These are phyloP conservation scores for Sarocladium strictum DNA, from an alignment of 2,329 filamentous ascomycete species.

Conservation along the genomic window DNA sequence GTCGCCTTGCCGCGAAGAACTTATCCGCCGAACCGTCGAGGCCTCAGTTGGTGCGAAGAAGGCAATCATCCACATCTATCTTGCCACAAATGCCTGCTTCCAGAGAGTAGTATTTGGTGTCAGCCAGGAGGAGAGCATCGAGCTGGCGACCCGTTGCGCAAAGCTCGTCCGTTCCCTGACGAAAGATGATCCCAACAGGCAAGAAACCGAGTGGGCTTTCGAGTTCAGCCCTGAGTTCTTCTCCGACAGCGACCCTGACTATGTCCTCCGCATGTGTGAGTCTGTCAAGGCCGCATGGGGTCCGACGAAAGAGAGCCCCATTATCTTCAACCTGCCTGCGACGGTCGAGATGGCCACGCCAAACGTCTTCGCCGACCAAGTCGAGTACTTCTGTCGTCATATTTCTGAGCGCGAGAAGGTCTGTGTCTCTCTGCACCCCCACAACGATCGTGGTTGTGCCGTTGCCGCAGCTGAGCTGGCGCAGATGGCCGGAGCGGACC, in stretches of 20 bases:
- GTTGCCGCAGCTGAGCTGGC: conserved; percentile 86
- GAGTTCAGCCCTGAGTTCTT: conserved; percentile 86
- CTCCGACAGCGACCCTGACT: conserved; percentile 83
- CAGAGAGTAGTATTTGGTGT: conserved; percentile 85
- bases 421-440: conserved; percentile 83
- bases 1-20: conserved; percentile 83
- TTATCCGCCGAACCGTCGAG: conserved; percentile 85
- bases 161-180: conserved; percentile 84
- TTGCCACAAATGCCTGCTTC: conserved; percentile 95
- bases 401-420: conserved; percentile 83
- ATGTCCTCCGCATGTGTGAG: conserved; percentile 76
- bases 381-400: conserved; percentile 89
- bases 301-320: conserved; percentile 68
- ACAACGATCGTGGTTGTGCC: conserved; percentile 90
- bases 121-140: conserved; percentile 73
- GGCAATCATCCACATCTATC: conserved; percentile 90
- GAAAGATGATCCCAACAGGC: conserved; percentile 61
- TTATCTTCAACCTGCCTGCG: conserved; percentile 96
- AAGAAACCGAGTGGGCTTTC: conserved; percentile 64
- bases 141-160: conserved; percentile 77
- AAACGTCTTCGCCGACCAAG: conserved; percentile 92
- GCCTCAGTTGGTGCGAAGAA: conserved; percentile 86
- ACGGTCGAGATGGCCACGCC: conserved; percentile 94
- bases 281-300: conserved; percentile 94
- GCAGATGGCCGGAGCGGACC: conserved; percentile 92